Evolutionary conservation across 2,329 filamentous ascomycete genomes (phyloP), one percentile per base, ranked within the genome.

Genomic region (Paramyrothecium roridum): DNA sequence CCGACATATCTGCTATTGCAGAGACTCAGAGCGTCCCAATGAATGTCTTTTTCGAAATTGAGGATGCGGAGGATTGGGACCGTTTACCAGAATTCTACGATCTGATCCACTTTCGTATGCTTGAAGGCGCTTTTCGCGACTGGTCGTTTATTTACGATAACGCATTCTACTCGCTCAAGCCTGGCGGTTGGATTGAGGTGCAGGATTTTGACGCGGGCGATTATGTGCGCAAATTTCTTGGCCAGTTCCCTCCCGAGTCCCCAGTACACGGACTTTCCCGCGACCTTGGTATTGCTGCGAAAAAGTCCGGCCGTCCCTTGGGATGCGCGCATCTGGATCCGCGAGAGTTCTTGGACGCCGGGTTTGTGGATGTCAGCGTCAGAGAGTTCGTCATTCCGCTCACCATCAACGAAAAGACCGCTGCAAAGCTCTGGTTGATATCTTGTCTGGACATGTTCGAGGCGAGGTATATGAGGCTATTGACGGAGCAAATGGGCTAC

Each of bases 1-100:
- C 80, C 46, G 82, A 85, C 59, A 83, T 84, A 54, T 80, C 81
- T 17, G 81, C 82, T 56, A 81, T 84, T 50, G 71, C 71, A 19
- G 81, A 84, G 60, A 79, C 79, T n/a, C 76, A 75, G 20, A 76
- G 78, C 34, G 80, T 82, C 8, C 82, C 82, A 6, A 78, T 79
- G 63, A 85, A 85, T 57, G 76, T 83, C 43, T 83, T 80, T 61
- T 85, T 84, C 69, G 81, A 84, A 66, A 75, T 85, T 6, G 81
- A 85, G 60, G 80, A 85, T 60, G 82, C 81, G 48, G 81, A 84
- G 65, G 81, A 84, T 46, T 85, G 82, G 82, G 79, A 83, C 56
- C 76, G 80, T 16, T 75, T 76, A 3, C 66, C 74, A 3, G 70
- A 84, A 61, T 67, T 75, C 13, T 80, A 83, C 58, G 83, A 86